phyloP scores from a whole-genome alignment of 768 basidiomycete species.

The Rossbeevera mucosa region DNA sequence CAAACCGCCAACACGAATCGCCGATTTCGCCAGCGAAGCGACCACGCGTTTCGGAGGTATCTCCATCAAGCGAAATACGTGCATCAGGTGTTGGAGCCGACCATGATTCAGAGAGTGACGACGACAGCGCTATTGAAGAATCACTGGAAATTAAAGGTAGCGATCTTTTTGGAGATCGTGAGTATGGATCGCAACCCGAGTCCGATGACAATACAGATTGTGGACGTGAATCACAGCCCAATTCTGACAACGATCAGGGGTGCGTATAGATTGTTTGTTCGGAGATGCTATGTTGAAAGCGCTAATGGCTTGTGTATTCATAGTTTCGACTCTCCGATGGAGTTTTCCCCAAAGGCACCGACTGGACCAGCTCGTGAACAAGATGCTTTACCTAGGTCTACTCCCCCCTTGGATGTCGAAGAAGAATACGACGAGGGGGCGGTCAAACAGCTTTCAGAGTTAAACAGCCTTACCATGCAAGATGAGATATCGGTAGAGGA shows the following conservation, averaged over 20 bases:
- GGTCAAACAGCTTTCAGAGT: neutral
- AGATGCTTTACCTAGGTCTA: constrained; percentile 13
- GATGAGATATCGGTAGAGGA: constrained; percentile 23
- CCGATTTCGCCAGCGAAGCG: constrained; percentile 7
- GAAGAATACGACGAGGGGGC: neutral
- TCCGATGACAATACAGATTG: constrained; percentile 4
- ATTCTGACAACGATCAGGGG: constrained; percentile 4
- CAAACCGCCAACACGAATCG: neutral
- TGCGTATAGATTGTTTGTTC: constrained; percentile 4
- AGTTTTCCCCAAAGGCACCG: neutral
- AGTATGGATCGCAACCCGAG: neutral
- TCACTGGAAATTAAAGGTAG: constrained; percentile 12
- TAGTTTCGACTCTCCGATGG: constrained; percentile 4
- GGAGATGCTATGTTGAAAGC: neutral
- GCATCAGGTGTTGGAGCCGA: neutral
- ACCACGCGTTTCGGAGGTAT: constrained; percentile 2
- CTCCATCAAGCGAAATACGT: neutral
- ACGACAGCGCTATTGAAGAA: neutral
- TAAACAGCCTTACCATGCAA: neutral
- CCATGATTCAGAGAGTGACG: neutral
- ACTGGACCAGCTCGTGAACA: neutral
- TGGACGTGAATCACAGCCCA: neutral
- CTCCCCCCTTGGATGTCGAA: constrained; percentile 9
- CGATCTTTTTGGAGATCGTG: constrained; percentile 23
- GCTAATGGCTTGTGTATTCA: neutral